Evolutionary conservation across 495 filamentous ascomycete genomes (phyloP).

Genomic region (Articulospora tetracladia): DNA sequence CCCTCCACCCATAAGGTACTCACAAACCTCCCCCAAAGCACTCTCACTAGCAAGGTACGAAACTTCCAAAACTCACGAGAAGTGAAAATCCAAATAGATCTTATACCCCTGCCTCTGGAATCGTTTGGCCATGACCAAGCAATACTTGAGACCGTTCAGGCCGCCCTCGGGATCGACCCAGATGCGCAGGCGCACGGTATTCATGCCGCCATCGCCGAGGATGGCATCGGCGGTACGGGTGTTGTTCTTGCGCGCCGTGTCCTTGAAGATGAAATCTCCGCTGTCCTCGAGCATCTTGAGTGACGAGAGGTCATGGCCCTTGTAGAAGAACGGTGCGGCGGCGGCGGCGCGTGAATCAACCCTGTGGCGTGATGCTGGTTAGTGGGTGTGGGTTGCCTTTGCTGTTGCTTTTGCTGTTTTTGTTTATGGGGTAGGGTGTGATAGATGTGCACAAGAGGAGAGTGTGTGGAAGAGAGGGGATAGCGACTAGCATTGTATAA

Average conservation of each 20-base stretch:
- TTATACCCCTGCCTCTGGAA: slow-evolving; percentile 30
- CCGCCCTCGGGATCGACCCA: slow-evolving; percentile 31
- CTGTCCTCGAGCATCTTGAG: slow-evolving; percentile 31
- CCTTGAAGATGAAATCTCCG: slow-evolving; percentile 31
- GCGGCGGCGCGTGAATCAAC: no score
- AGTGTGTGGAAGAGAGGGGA: neutral
- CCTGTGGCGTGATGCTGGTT: no score
- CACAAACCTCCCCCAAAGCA: no score
- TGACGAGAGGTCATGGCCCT: slow-evolving; percentile 37
- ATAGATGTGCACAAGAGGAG: neutral
- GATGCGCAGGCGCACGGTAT: slow-evolving; percentile 31
- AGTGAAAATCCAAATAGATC: slow-evolving; percentile 32
- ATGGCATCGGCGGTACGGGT: slow-evolving; percentile 36
- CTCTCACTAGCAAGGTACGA: no score
- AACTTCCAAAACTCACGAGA: slow-evolving; percentile 19
- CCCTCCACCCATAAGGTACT: no score
- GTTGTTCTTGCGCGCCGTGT: slow-evolving; percentile 29
- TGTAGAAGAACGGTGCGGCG: slow-evolving; percentile 29
- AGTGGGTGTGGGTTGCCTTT: no score
- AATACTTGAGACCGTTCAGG: slow-evolving; percentile 26
- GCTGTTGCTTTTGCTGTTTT: no score
- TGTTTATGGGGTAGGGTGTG: no score
- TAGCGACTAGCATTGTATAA: no score
- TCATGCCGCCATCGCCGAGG: slow-evolving; percentile 39
- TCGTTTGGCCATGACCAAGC: slow-evolving; percentile 31